Conservation (phyloP, 805 yeast genomes). For the Ascoidea tarda region DNA sequence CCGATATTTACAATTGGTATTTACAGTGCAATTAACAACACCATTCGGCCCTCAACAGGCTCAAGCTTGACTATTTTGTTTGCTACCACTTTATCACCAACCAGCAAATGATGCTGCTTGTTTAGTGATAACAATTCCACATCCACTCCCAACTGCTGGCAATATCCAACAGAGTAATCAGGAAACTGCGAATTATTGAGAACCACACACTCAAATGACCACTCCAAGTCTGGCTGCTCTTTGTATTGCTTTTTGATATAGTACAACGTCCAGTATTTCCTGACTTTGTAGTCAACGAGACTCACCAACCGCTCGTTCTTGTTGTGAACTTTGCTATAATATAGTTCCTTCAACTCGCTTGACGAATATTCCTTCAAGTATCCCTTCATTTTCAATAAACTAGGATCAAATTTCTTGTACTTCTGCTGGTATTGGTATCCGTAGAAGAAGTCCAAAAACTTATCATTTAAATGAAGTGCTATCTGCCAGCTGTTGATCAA, state of each 20-base stretch:
- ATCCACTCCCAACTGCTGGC: slow-evolving; percentile 6
- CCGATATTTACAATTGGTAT: no score
- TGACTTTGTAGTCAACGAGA: no score
- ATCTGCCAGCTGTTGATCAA: slow-evolving; percentile 26
- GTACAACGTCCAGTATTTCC: background rate
- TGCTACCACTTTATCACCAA: slow-evolving; percentile 9
- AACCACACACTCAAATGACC: slow-evolving; percentile 5
- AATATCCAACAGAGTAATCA: slow-evolving; percentile 5
- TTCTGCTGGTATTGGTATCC: background rate
- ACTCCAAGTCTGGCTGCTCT: background rate
- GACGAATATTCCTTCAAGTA: background rate
- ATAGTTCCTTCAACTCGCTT: background rate
- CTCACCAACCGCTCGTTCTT: background rate
- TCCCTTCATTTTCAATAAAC: background rate
- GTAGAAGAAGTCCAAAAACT: slow-evolving; percentile 3
- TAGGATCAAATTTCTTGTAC: background rate
- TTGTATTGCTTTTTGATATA: background rate
- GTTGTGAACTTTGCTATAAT: background rate
- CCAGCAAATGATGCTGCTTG: slow-evolving; percentile 1
- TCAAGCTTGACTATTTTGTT: slow-evolving; percentile 2
- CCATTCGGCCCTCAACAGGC: slow-evolving; percentile 3
- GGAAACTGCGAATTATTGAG: slow-evolving; percentile 3
- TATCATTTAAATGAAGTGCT: slow-evolving; percentile 9
- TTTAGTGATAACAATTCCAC: slow-evolving; percentile 1
- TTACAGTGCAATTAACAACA: background rate